Evolutionary conservation across 202 grass and related monocot species (phyloP), one percentile per base, ranked within the genome.

Genomic region (Schoenoplectus triqueter): DNA sequence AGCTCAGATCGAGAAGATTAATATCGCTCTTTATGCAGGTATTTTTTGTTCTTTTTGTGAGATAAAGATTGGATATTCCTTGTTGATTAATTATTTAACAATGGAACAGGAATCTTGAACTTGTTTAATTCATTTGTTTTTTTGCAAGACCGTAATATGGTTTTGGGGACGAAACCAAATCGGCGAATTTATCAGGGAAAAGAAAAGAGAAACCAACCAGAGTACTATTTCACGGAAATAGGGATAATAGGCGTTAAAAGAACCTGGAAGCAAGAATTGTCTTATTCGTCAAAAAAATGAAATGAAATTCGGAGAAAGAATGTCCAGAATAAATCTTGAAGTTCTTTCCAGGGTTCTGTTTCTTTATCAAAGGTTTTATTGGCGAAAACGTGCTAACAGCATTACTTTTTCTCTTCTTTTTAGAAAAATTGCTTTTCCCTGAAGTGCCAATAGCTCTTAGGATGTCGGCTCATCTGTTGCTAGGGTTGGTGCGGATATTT

Each of bases 401-500:
- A 56, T 83, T 18, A 79, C 64, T 79, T 2, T 70, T 31, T 31
- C 31, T 47, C 86, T 31, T 31, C 31, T 31, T 82, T 56, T 7
- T 81, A 98, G 93, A 95, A 5, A 92, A 50, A 62, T 91, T 99
- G 74, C 92, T 99, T 85, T 92, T 87, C 64, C 96, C 96, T 7
- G 91, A 95, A 75, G 90, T 88, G 41, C 96, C 96, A 7, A 91
- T 99, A 85, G 91, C 96, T 74, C 83, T 99, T 66, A 89, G 96
- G 89, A 55, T 96, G 81, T 95, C 96, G 56, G 96, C 91, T 31
- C 96, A 99, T 86, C 91, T 99, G 83, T 89, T 99, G 78, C 87
- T 95, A 5, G 96, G 96, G 3, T 86, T 99, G 66, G 96, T 99
- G 55, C 90, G 91, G 84, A 99, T 99, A 84, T 99, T 92, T 66